phyloP scores from a whole-genome alignment of 2,329 filamentous ascomycete genomes.

The Paracorniculantispora psalliotae region DNA sequence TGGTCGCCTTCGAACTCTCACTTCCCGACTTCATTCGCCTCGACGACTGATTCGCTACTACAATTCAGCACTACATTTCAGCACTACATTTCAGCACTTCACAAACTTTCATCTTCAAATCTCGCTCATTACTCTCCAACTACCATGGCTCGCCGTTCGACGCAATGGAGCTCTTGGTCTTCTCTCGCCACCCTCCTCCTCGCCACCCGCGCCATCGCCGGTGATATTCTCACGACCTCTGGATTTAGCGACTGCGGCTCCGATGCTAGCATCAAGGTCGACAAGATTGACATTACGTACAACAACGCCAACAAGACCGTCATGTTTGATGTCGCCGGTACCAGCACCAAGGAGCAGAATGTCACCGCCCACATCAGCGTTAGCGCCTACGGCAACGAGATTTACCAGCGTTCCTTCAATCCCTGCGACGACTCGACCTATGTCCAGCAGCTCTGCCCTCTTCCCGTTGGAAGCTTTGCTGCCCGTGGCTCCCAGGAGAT shows the following conservation, averaged over 20 bases:
- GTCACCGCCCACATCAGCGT: slow-evolving; percentile 73
- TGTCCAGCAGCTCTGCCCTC: slow-evolving; percentile 75
- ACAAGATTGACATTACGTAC: slow-evolving; percentile 73
- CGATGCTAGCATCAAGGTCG: slow-evolving; percentile 57
- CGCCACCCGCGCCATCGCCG: slow-evolving; percentile 50
- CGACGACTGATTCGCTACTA: slow-evolving; percentile 1
- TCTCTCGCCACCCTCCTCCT: slow-evolving; percentile 32
- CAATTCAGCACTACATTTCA: background rate
- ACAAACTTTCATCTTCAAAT: background rate
- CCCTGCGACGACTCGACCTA: slow-evolving; percentile 68
- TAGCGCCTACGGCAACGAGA: slow-evolving; percentile 74
- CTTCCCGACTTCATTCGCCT: background rate
- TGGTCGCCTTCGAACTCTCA: slow-evolving; percentile 14
- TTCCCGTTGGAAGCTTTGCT: slow-evolving; percentile 69
- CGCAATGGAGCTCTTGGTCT: slow-evolving; percentile 27
- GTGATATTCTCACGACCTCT: slow-evolving; percentile 70
- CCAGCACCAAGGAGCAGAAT: slow-evolving; percentile 68
- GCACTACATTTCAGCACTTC: background rate
- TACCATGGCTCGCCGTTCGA: slow-evolving; percentile 29
- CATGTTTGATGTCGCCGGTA: slow-evolving; percentile 75
- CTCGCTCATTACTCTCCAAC: slow-evolving; percentile 6
- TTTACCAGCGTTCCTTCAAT: slow-evolving; percentile 78
- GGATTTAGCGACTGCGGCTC: slow-evolving; percentile 70
- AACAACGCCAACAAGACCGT: slow-evolving; percentile 69
- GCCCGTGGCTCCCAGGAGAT: slow-evolving; percentile 70